Evolutionary conservation across 768 basidiomycete species (phyloP).

Genomic region (Auriscalpium vulgare): DNA sequence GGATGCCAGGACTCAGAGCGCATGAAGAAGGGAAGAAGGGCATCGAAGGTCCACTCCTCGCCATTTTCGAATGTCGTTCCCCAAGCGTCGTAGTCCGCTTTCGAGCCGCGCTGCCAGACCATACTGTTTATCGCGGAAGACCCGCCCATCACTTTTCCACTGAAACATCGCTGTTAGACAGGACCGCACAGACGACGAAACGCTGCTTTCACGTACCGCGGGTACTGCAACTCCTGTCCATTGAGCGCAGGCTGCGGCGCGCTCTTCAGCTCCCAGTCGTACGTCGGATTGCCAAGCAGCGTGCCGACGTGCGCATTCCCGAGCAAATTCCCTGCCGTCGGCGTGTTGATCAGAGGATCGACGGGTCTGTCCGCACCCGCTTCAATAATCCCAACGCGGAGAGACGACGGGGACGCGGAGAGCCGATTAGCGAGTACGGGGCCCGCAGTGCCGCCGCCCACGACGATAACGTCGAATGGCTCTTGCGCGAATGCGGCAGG

Average conservation of each 20-base stretch:
- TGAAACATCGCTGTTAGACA: neutral
- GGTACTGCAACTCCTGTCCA: slow-evolving; percentile 9
- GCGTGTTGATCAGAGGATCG: slow-evolving; percentile 11
- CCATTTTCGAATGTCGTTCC: slow-evolving; percentile 8
- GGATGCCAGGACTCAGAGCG: slow-evolving; percentile 13
- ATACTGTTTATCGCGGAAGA: slow-evolving; percentile 13
- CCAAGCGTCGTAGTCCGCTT: slow-evolving; percentile 12
- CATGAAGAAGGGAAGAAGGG: slow-evolving; percentile 7
- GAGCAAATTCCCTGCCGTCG: slow-evolving; percentile 12
- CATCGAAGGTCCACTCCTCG: slow-evolving; percentile 10
- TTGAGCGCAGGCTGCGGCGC: slow-evolving; percentile 10
- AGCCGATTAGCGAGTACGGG: slow-evolving; percentile 13
- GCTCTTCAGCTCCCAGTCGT: slow-evolving; percentile 13
- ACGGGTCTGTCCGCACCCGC: slow-evolving; percentile 9
- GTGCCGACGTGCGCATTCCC: slow-evolving; percentile 11
- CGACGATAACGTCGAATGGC: slow-evolving; percentile 8
- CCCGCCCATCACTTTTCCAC: slow-evolving; percentile 13
- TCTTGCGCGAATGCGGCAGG: slow-evolving; percentile 7
- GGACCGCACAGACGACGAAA: too few relatives aligned
- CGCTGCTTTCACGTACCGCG: neutral
- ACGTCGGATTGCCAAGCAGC: slow-evolving; percentile 9
- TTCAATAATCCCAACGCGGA: slow-evolving; percentile 14
- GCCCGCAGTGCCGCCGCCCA: slow-evolving; percentile 12
- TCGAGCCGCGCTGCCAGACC: slow-evolving; percentile 14
- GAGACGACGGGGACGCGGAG: slow-evolving; percentile 5